These are phyloP conservation scores for Aspergillus coremiiformis DNA, from an alignment of 495 filamentous ascomycete genomes.

Conservation along the genomic window DNA sequence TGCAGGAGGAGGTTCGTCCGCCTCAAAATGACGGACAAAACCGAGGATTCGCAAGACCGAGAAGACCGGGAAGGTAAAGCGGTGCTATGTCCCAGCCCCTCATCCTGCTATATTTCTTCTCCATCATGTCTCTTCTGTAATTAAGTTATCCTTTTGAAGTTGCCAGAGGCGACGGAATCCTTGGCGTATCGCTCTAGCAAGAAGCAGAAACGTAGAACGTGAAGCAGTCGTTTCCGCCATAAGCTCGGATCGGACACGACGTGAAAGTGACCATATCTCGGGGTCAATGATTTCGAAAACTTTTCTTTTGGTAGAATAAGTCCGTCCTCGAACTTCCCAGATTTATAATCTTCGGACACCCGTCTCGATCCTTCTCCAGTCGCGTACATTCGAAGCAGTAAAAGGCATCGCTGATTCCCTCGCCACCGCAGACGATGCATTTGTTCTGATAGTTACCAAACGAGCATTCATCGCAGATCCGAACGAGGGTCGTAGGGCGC, in stretches of 20 bases:
- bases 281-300: slow-evolving; percentile 60
- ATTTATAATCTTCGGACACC: slow-evolving; percentile 99
- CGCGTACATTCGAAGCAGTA: slow-evolving; percentile 99
- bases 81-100: neutral
- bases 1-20: slow-evolving; percentile 72
- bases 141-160: slow-evolving; percentile 8
- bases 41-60: slow-evolving; percentile 78
- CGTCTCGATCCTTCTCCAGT: slow-evolving; percentile 93
- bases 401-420: slow-evolving; percentile 98
- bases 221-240: neutral
- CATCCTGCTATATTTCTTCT: neutral
- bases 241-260: neutral
- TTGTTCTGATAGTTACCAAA: slow-evolving; percentile 99
- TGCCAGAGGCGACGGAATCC: neutral
- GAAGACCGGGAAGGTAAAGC: slow-evolving; percentile 63
- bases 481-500: slow-evolving; percentile 89
- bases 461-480: slow-evolving; percentile 98
- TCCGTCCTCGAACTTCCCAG: slow-evolving; percentile 91
- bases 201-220: slow-evolving; percentile 2
- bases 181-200: neutral
- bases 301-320: slow-evolving; percentile 80
- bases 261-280: neutral
- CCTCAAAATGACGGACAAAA: slow-evolving; percentile 53
- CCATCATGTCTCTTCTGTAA: slow-evolving; percentile 8
- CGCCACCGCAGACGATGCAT: slow-evolving; percentile 96